A percentile compares a stretch with the other conserved stretches of the same genome.
Evolutionary conservation across 495 filamentous ascomycete genomes (phyloP).

Genomic region (Penicillium robsamsonii): DNA sequence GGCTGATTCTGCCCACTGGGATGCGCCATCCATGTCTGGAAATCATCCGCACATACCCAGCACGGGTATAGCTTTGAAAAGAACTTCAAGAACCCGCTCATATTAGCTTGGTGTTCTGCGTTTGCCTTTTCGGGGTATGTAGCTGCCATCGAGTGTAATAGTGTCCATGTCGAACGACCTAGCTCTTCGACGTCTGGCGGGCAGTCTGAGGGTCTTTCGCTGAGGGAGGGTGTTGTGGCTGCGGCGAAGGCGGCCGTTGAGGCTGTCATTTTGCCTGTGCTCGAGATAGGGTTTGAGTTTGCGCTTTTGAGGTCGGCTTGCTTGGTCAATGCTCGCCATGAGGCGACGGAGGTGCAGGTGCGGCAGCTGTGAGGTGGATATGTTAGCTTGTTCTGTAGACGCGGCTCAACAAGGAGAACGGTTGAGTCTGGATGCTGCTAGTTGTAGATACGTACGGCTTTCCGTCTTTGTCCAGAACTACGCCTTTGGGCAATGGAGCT

Average conservation of each 20-base stretch:
- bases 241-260: conserved; percentile 14
- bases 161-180: conserved; percentile 85
- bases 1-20: conserved; percentile 61
- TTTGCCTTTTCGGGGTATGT: conserved; percentile 73
- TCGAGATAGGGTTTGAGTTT: conserved; percentile 15
- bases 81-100: conserved; percentile 70
- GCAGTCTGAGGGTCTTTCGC: conserved; percentile 37
- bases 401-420: background rate
- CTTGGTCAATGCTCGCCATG: conserved; percentile 69
- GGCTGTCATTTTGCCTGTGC: conserved; percentile 21
- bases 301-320: conserved; percentile 34
- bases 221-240: conserved; percentile 19
- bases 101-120: conserved; percentile 64
- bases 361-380: conserved; percentile 66
- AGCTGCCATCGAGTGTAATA: conserved; percentile 87
- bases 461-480: conserved; percentile 86
- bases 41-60: conserved; percentile 92
- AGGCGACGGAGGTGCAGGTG: conserved; percentile 72
- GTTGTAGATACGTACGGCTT: conserved; percentile 71
- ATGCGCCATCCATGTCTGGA: conserved; percentile 74
- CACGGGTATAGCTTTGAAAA: conserved; percentile 90
- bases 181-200: conserved; percentile 70
- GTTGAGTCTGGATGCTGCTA: background rate
- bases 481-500: conserved; percentile 65
- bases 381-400: background rate